Conservation (phyloP, 1,139 yeast species). For the Kluyveromyces marxianus region DNA sequence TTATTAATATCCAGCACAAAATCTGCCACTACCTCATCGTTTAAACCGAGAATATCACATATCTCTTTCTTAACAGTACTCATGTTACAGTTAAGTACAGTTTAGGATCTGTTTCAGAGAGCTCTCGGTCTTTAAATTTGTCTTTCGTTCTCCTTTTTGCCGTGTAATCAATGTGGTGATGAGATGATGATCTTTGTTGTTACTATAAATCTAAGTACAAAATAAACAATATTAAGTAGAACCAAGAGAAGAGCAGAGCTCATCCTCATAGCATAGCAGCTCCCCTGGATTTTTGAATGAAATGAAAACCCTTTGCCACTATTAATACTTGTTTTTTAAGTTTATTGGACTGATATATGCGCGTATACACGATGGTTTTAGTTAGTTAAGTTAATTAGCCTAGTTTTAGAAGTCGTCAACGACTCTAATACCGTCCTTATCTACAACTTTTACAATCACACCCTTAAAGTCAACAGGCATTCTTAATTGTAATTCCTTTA, state of each 20-base stretch:
- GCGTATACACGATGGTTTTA: too few species aligned
- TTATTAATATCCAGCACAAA: slow-evolving; percentile 18
- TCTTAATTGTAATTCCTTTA: slow-evolving; percentile 72
- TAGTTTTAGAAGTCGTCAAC: slow-evolving; percentile 35
- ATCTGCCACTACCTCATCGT: slow-evolving; percentile 21
- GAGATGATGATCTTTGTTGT: too few species aligned
- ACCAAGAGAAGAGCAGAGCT: too few species aligned
- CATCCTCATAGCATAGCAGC: too few species aligned
- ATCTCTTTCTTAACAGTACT: slow-evolving; percentile 10
- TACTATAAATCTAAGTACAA: too few species aligned
- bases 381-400: too few species aligned
- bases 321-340: too few species aligned
- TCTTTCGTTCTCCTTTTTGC: too few species aligned
- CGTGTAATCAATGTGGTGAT: too few species aligned
- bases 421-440: slow-evolving; percentile 59
- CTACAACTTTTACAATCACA: slow-evolving; percentile 66
- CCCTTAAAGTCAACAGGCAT: slow-evolving; percentile 98
- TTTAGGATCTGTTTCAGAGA: background rate
- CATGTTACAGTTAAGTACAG: slow-evolving; percentile 6
- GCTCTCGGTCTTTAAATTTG: too few species aligned
- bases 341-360: too few species aligned
- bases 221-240: too few species aligned
- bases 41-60: slow-evolving; percentile 15
- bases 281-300: background rate
- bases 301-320: background rate